Evolutionary conservation across 768 basidiomycete genomes (phyloP).

Genomic region (Cytidiella melzeri): DNA sequence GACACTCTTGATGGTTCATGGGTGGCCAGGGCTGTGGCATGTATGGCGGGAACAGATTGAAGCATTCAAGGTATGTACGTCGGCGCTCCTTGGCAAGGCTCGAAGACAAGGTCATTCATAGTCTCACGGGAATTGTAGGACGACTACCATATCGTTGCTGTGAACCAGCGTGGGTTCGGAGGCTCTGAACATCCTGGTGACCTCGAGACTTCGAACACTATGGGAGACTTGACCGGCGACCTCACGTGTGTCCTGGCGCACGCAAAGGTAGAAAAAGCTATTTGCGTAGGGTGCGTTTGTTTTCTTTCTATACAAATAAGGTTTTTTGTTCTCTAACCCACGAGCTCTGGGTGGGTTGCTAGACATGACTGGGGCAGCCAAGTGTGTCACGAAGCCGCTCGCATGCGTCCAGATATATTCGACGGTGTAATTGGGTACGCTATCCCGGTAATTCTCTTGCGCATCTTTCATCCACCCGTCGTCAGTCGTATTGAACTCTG

Average conservation of each 20-base stretch:
- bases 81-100: too few species aligned
- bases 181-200: slow-evolving; percentile 62
- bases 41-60: slow-evolving; percentile 69
- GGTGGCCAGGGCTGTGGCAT: slow-evolving; percentile 77
- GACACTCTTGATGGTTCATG: slow-evolving; percentile 65
- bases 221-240: slow-evolving; percentile 58
- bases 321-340: too few species aligned
- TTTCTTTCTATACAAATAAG: too few species aligned
- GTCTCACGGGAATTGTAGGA: slow-evolving; percentile 27
- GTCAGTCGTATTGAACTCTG: too few species aligned
- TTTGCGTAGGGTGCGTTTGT: slow-evolving; percentile 55
- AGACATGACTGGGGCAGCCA: slow-evolving; percentile 77
- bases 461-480: too few species aligned
- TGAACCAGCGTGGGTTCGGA: slow-evolving; percentile 67
- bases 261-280: slow-evolving; percentile 39
- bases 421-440: slow-evolving; percentile 49
- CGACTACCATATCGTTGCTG: slow-evolving; percentile 56
- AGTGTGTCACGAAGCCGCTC: slow-evolving; percentile 62
- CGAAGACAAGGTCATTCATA: neutral
- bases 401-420: slow-evolving; percentile 61
- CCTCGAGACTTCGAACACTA: slow-evolving; percentile 47
- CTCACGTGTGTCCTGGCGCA: slow-evolving; percentile 55
- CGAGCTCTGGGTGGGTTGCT: too few species aligned
- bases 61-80: slow-evolving; percentile 50
- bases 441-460: slow-evolving; percentile 55